Base-by-base conservation (phyloP, 2,329 filamentous ascomycete genomes). In the Fusarium gaditjirri region DNA sequence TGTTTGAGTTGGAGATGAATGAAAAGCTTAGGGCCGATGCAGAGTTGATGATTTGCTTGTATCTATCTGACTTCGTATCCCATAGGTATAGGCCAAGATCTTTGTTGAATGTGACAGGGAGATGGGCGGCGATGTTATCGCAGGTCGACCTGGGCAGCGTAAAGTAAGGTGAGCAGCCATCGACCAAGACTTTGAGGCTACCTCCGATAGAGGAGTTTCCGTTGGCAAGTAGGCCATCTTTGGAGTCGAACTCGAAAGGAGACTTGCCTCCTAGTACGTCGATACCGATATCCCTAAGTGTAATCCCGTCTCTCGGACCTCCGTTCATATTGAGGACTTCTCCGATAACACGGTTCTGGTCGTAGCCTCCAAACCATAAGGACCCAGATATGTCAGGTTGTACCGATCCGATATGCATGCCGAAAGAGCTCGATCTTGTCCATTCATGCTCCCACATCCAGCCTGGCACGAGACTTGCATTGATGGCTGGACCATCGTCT, bases 71-170 rank as follows among this genome's bases (percentile, higher is more conserved):
- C 14, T 53, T 39, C 4, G 35, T 53, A 11, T 64, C 39, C 61
- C 61, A 60, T 5, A 64, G 17, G 27, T 64, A 53, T 3, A 64
- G 16, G 9, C 55, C 61, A 8, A 64, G 46, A 23, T 52, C 33
- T 7, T 59, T 23, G 12, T 33, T 36, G 21, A 44, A 64, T 6
- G 43, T 50, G 38, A 60, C 55, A 9, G 61, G 61, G 13, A 64
- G 54, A 9, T 46, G 19, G 5, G 16, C 12, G 5, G 54, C 46
- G 23, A 64, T 64, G 13, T 11, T 64, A 12, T 64, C 47, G 33
- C 61, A 64, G 21, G 54, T 64, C 10, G 61, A 64, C 21, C 52
- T 38, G 25, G 61, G 61, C 27, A 64, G 55, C 2, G 61, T 64
- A 7, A 64, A 23, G 39, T 64, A 64, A 7, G 61, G 61, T 1